Evolutionary conservation across 1,139 yeast genomes (phyloP).

Genomic region (Yamadazyma jaroonii): DNA sequence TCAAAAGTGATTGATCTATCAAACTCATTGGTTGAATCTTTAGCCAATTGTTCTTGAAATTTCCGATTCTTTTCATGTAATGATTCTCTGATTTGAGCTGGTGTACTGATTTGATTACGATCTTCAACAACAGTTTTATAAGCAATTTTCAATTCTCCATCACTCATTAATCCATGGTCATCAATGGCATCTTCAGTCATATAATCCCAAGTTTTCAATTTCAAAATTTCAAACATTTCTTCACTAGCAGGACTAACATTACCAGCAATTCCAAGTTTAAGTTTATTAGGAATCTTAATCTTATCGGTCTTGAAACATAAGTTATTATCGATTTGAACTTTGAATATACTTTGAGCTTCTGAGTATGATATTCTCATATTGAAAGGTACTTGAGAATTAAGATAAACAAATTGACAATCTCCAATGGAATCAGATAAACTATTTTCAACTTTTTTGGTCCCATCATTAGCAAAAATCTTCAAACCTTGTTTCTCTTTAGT

Average conservation of each 20-base stretch:
- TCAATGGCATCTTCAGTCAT: slow-evolving; percentile 55
- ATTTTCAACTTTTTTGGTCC: slow-evolving; percentile 30
- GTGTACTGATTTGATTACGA: slow-evolving; percentile 14
- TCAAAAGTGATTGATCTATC: slow-evolving; percentile 1
- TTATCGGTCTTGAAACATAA: slow-evolving; percentile 65
- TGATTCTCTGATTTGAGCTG: slow-evolving; percentile 31
- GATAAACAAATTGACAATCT: slow-evolving; percentile 55
- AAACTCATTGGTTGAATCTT: neutral
- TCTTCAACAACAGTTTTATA: slow-evolving; percentile 12
- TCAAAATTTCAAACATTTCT: slow-evolving; percentile 62
- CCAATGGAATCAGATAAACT: slow-evolving; percentile 42
- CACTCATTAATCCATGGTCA: slow-evolving; percentile 54
- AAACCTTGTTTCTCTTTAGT: slow-evolving; percentile 48
- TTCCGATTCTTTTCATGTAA: slow-evolving; percentile 16
- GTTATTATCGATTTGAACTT: slow-evolving; percentile 67
- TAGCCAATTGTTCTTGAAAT: neutral
- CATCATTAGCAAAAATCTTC: slow-evolving; percentile 59
- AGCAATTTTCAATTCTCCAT: slow-evolving; percentile 33
- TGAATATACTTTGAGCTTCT: slow-evolving; percentile 39
- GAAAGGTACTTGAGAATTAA: slow-evolving; percentile 66
- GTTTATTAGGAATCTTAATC: slow-evolving; percentile 40
- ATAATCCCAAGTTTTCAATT: slow-evolving; percentile 51
- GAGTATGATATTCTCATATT: slow-evolving; percentile 65
- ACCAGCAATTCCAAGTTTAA: slow-evolving; percentile 55
- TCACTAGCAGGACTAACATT: slow-evolving; percentile 30